A percentile compares a stretch with the other conserved stretches of the same genome.
These are phyloP conservation scores for Arthrobotrys pseudoclavata DNA, from an alignment of 2,329 filamentous ascomycete genomes.

Conservation along the genomic window DNA sequence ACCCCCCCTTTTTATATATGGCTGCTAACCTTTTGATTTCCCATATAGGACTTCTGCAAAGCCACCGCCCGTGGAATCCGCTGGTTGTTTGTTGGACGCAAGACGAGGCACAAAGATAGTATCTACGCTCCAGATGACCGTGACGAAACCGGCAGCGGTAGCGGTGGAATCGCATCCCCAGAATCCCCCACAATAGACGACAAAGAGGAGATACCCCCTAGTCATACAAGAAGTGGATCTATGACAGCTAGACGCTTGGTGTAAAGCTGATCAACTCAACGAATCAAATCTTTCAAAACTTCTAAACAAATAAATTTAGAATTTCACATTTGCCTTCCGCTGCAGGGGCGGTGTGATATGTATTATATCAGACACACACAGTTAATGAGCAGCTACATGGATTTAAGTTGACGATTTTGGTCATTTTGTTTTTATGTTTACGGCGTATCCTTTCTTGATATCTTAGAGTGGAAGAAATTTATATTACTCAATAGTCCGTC, in stretches of 20 bases:
- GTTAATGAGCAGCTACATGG: constrained; percentile 15
- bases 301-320: neutral
- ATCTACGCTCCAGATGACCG: constrained; percentile 65
- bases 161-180: constrained; percentile 12
- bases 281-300: neutral
- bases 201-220: constrained; percentile 39
- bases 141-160: constrained; percentile 20
- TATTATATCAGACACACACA: constrained; percentile 15
- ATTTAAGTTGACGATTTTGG: neutral
- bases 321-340: neutral
- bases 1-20: constrained; percentile 74
- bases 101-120: constrained; percentile 71
- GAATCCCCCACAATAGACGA: constrained; percentile 38
- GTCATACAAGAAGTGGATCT: constrained; percentile 43
- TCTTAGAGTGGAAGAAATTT: constrained; percentile 14
- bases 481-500: constrained; percentile 17
- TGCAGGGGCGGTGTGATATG: constrained; percentile 14
- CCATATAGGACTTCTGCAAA: constrained; percentile 81
- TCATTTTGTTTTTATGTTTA: neutral
- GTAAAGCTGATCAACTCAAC: neutral
- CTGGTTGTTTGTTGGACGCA: constrained; percentile 83
- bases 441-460: neutral
- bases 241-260: constrained; percentile 18
- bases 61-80: constrained; percentile 81
- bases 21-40: constrained; percentile 69